Conservation (phyloP, 441 rosid genomes). For the Arabidopsis hybrid region DNA sequence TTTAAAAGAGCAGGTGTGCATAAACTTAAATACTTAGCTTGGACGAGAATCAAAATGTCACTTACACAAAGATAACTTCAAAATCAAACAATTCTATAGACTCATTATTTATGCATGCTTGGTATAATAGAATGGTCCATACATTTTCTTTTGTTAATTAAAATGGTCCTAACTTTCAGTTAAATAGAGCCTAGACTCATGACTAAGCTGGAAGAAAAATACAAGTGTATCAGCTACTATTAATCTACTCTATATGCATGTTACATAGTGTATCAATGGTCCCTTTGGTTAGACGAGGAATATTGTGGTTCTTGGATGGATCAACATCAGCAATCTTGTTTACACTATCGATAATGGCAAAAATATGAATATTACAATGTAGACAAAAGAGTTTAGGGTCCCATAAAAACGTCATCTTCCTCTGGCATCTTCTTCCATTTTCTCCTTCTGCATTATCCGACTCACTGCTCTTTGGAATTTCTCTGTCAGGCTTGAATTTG, state of each 20-base stretch:
- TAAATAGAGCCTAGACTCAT: slow-evolving; percentile 45
- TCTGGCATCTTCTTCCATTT: slow-evolving; percentile 23
- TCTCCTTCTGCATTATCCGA: slow-evolving; percentile 28
- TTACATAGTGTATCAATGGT: slow-evolving; percentile 34
- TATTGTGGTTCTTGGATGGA: slow-evolving; percentile 40
- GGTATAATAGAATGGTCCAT: slow-evolving; percentile 42
- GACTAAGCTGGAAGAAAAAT: slow-evolving; percentile 37
- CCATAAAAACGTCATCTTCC: slow-evolving; percentile 40
- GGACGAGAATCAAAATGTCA: neutral
- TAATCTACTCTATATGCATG: slow-evolving; percentile 35
- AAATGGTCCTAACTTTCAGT: slow-evolving; percentile 43
- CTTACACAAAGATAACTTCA: neutral
- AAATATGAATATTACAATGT: slow-evolving; percentile 35
- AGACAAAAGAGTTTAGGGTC: slow-evolving; percentile 34
- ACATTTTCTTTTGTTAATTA: slow-evolving; percentile 15
- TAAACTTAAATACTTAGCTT: neutral
- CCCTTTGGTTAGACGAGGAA: slow-evolving; percentile 46
- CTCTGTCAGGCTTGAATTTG: slow-evolving; percentile 41
- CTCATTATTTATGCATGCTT: slow-evolving; percentile 41
- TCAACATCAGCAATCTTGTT: slow-evolving; percentile 40
- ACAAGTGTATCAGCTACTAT: slow-evolving; percentile 40
- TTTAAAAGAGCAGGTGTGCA: neutral
- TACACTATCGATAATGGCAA: slow-evolving; percentile 36
- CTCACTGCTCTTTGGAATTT: slow-evolving; percentile 42
- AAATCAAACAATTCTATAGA: slow-evolving; percentile 23